These are phyloP conservation scores for Venturia pyrina DNA, from an alignment of 2,329 filamentous ascomycete species.

Conservation along the genomic window DNA sequence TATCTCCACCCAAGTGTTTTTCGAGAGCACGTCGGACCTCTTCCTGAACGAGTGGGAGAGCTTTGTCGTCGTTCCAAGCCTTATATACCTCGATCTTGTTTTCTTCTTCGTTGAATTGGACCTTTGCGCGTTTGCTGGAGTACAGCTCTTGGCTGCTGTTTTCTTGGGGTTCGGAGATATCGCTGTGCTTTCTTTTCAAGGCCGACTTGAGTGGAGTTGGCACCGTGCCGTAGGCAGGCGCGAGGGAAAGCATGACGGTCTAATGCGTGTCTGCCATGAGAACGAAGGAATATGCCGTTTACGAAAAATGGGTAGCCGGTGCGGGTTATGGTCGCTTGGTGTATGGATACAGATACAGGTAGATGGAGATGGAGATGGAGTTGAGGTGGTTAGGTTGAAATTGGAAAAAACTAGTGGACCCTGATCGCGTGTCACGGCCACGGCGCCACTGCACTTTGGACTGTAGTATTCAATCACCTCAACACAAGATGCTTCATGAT, in stretches of 20 bases:
- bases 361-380: background rate
- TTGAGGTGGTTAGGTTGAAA: background rate
- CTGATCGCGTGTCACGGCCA: background rate
- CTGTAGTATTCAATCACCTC: background rate
- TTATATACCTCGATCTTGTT: constrained; percentile 27
- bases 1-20: constrained; percentile 41
- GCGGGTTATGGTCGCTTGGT: background rate
- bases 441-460: background rate
- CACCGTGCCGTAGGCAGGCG: constrained; percentile 1
- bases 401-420: background rate
- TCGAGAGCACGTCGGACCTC: constrained; percentile 50
- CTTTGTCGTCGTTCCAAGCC: constrained; percentile 39
- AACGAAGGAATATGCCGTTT: background rate
- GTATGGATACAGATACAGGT: background rate
- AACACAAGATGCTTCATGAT: background rate
- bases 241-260: constrained; percentile 6
- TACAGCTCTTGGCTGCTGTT: background rate
- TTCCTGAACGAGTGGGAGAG: constrained; percentile 47
- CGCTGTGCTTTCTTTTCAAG: constrained; percentile 9
- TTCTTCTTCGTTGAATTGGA: constrained; percentile 6
- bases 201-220: constrained; percentile 8
- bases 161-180: background rate
- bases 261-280: background rate
- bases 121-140: constrained; percentile 6
- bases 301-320: background rate